Percentiles rank a stretch among this genome's conserved stretches.
These are phyloP conservation scores for Suillus clintonianus DNA, from an alignment of 768 basidiomycete genomes.

Conservation along the genomic window DNA sequence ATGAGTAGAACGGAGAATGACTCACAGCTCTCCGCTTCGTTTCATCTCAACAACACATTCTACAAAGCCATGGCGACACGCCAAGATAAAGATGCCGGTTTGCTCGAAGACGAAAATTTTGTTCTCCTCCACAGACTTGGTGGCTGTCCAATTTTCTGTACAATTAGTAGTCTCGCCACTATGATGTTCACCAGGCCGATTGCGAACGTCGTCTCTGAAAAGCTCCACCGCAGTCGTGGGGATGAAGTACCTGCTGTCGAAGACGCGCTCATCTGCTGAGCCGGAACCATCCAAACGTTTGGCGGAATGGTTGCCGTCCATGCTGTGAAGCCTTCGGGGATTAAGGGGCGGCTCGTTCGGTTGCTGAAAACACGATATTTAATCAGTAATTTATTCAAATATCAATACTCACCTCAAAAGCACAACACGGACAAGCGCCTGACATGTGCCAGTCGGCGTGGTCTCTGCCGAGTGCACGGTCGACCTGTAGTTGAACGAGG, in stretches of 20 bases:
- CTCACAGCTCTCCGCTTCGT: slow-evolving; percentile 38
- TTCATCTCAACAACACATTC: slow-evolving; percentile 35
- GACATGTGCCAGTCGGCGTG: no score
- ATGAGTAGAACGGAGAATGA: no score
- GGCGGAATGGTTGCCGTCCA: slow-evolving; percentile 1
- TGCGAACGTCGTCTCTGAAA: slow-evolving; percentile 17
- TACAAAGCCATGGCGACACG: slow-evolving; percentile 36
- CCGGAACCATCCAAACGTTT: slow-evolving; percentile 28
- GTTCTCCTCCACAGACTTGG: slow-evolving; percentile 26
- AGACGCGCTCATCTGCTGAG: slow-evolving; percentile 16
- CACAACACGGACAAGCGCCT: not conserved
- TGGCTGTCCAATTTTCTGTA: slow-evolving; percentile 36
- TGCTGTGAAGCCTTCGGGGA: no score
- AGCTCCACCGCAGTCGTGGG: slow-evolving; percentile 25
- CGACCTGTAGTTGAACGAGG: no score
- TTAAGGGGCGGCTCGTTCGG: no score
- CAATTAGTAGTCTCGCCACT: no score
- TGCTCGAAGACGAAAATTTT: slow-evolving; percentile 39
- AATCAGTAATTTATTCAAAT: not conserved
- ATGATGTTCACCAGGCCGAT: no score
- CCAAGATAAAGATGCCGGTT: slow-evolving; percentile 37
- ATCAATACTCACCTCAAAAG: not conserved
- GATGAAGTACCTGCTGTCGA: slow-evolving; percentile 30
- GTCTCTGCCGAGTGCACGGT: no score
- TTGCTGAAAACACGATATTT: not conserved